Evolutionary conservation across 257 asterid genomes (phyloP).

Genomic region (Jasminum sambac): DNA sequence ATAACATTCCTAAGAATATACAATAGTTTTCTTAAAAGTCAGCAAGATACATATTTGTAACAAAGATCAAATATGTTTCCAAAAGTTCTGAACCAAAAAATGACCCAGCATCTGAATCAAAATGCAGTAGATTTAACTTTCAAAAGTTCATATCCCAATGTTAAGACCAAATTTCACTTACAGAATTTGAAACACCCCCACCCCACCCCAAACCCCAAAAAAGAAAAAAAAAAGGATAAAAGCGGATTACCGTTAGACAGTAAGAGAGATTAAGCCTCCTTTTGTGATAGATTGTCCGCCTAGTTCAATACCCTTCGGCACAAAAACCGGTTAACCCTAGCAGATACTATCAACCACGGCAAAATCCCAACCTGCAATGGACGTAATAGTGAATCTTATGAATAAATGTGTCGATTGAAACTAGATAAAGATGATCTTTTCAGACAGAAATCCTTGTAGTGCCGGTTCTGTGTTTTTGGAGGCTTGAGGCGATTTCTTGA

Average conservation of each 20-base stretch:
- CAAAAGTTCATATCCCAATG: background rate
- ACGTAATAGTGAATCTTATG: background rate
- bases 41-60: too few species aligned
- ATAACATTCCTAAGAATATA: too few species aligned
- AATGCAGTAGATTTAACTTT: background rate
- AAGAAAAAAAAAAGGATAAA: background rate
- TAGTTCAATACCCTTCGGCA: slow-evolving; percentile 60
- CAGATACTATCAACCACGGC: slow-evolving; percentile 80
- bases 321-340: slow-evolving; percentile 72
- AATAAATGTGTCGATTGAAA: background rate
- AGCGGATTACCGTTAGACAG: background rate
- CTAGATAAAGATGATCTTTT: background rate
- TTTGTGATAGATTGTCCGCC: slow-evolving; percentile 5
- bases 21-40: too few species aligned
- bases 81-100: background rate
- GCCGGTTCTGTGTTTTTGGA: too few species aligned
- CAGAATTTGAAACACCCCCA: background rate
- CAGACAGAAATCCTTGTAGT: background rate
- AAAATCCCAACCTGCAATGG: slow-evolving; percentile 83
- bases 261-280: background rate
- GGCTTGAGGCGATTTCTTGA: too few species aligned
- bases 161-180: background rate
- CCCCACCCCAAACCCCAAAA: too few species aligned
- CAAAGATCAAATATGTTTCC: background rate
- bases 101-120: background rate